Evolutionary conservation across 768 basidiomycete genomes (phyloP), one percentile per base, ranked within the genome.

Genomic region (Amanita subjunquillea): DNA sequence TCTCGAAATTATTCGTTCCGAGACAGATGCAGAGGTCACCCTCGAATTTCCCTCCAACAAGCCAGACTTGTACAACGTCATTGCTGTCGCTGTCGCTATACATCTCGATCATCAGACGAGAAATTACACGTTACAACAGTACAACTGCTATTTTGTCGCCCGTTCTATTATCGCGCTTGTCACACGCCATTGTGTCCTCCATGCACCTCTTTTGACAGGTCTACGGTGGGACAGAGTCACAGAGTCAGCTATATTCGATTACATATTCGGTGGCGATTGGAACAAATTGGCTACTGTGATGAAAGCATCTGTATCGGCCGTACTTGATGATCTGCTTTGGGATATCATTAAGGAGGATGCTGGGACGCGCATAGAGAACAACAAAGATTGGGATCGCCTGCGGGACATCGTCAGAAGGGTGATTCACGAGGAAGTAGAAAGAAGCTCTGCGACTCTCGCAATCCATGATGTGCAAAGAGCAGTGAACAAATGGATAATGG

Each of bases 91-190:
- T 41, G 50, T 42, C 2, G 34, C 38, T 6, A n/a, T 51, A 15
- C 27, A 40, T 15, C 9, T 51, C 41, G 50, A 42, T 43, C 32
- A 30, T 9, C 12, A 51, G 22, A 22, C 38, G 29, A 17, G 6
- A 7, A 27, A 20, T 9, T 43, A 51, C 27, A 51, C 50, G 5
- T n/a, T 43, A 10, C 50, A 51, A 8, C 30, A 41, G 4, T 51
- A 51, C 27, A 51, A 51, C 20, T 51, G 40, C 22, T 51, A 43
- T 17, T 51, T 51, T 13, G 10, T 51, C 6, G 50, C 40, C 4
- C 50, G 50, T 20, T 17, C 50, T 20, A 51, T 51, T 20, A 36
- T 43, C 10, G 20, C 40, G 9, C 50, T 51, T 9, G 13, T 43
- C 8, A 17, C 39, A 20, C 50, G 50, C 7, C 40, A 51, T 34